Evolutionary conservation across 352 stramenopile genomes (phyloP).

Genomic region (Pythium apleroticum): DNA sequence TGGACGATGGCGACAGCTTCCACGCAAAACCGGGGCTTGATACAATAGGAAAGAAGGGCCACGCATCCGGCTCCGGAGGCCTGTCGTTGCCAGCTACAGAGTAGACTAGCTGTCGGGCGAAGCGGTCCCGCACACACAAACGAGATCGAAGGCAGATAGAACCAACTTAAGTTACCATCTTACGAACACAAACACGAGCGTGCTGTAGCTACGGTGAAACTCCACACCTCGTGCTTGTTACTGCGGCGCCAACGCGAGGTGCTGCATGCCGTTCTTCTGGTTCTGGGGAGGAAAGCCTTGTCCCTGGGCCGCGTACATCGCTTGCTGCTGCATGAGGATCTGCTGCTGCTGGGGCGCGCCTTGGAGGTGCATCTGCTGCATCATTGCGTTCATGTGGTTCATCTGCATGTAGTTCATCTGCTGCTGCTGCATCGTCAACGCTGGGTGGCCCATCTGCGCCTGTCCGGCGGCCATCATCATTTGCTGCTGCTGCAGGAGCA

Average conservation of each 20-base stretch:
- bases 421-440: slow-evolving; percentile 34
- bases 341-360: slow-evolving; percentile 14
- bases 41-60: slow-evolving; percentile 15
- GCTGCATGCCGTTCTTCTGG: slow-evolving; percentile 9
- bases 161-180: slow-evolving; percentile 10
- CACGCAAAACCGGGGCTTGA: slow-evolving; percentile 11
- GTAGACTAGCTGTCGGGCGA: neutral
- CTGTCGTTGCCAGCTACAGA: slow-evolving; percentile 11
- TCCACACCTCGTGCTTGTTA: neutral
- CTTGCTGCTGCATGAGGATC: neutral
- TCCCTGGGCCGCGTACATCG: neutral
- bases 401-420: slow-evolving; percentile 42
- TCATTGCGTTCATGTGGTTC: slow-evolving; percentile 34
- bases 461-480: slow-evolving; percentile 35
- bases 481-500: slow-evolving; percentile 31
- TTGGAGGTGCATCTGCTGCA: slow-evolving; percentile 49
- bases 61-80: neutral
- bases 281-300: too few relatives aligned
- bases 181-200: neutral
- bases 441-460: slow-evolving; percentile 9
- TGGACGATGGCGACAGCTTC: slow-evolving; percentile 30
- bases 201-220: neutral
- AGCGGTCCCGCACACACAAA: neutral
- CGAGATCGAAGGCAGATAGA: neutral
- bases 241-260: slow-evolving; percentile 5